Base-by-base conservation (phyloP, 139 green algal genomes). In the Picochlorum costavermella region DNA sequence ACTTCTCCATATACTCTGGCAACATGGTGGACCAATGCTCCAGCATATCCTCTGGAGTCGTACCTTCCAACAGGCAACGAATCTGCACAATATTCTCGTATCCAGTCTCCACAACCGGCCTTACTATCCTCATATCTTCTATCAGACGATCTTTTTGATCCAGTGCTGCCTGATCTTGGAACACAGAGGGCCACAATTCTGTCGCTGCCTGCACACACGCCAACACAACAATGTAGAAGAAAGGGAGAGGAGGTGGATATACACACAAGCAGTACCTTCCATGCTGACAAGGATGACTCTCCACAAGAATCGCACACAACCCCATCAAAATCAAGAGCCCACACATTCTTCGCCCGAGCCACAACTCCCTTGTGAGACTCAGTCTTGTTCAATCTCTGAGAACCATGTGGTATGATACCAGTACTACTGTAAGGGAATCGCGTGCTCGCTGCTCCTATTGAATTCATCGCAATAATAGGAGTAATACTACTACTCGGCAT, bases 51-150 rank as follows among this genome's bases (percentile, higher is more conserved):
- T 89, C 61, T 4, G 79, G 63, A 12, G n/a, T 50, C 2, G 88
- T 71, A 13, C 86, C 86, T 67, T 96, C 89, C 28, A 92, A 81
- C 68, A 96, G 64, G 56, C 78, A 88, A 13, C 89, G 74, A 6
- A 96, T 86, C 66, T 97, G 88, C 8, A 97, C 77, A 13, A 98
- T 75, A 74, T 98, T 98, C 68, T 99, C 94, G 72, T 95, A 94
- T 84, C 93, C 94, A 3, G 94, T 98, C 72, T 99, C 94, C 6
- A 99, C 89, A 4, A 99, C 92, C 6, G 94, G 94, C 33, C 94
- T 76, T 2, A 94, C 86, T 8, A 60, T 56, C 1, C 83, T 72
- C 88, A 98, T 96, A 29, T 89, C 67, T 33, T 87, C 81, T 20
- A 96, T 50, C 23, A 98, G 73, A 17, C 76, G 60, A 1, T 82